Base-by-base conservation (phyloP, 208 protist genomes). In the Acanthamoeba lenticulata region DNA sequence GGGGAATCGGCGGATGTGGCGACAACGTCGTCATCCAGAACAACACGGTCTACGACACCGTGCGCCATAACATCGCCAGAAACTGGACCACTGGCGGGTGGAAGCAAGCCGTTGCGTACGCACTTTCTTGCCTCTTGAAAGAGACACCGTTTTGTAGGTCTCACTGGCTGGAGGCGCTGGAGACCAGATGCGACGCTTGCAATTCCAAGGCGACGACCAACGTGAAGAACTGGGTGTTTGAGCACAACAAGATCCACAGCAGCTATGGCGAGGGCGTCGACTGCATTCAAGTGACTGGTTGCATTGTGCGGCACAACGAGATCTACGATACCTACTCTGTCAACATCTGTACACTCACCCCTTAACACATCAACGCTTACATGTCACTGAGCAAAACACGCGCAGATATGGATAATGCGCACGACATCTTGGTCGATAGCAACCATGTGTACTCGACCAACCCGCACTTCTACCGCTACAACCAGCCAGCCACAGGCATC, bases 211-310 rank as follows among this genome's bases (percentile, higher is more conserved):
- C 57, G 32, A 57, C 52, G 15, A 57, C 52, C 3, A 21, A n/a
- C 52, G 2, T 77, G 0, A 77, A 44, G 36, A 77, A 77, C 67
- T 77, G 67, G 67, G 13, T 77, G 36, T 36, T 77, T 27, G 67
- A 77, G 15, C 24, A 77, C 67, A 77, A 77, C 36, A 77, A 1
- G 17, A 29, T 77, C 4, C 42, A 29, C 67, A 77, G 42, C 67
- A 77, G 67, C 67, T 77, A 34, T n/a, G 67, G 67, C 67, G 67
- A 77, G 21, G 67, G 67, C 29, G 42, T 77, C 36, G 67, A 77
- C 67, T 77, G 67, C 67, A 77, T 77, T 44, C 67, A 77, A 29
- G 67, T 77, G 67, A 9, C 67, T 34, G 67, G 67, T 34, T 77
- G 67, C 42, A n/a, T 44, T 6, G 67, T 77, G 1, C 19, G 67